Evolutionary conservation across 768 basidiomycete species (phyloP), one percentile per base, ranked within the genome.

Genomic region (Mycena latifolia): DNA sequence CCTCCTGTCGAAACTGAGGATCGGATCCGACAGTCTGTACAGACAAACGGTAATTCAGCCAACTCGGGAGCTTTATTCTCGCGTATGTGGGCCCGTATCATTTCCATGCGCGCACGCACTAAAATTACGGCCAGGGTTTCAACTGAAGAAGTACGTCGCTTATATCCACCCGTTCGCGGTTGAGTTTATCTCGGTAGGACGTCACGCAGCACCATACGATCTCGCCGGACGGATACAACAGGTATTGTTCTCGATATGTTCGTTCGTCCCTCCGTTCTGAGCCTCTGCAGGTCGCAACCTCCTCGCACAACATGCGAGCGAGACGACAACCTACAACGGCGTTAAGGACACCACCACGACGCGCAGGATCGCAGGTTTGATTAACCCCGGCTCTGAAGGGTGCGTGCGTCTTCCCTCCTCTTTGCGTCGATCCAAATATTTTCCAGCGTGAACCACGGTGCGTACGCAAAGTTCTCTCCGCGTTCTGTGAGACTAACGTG

Each of bases 21-120:
- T n/a, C n/a, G n/a, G n/a, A n/a, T n/a, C n/a, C n/a, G n/a, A 12
- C 12, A 57, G 63, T 8, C 18, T 58, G 0, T 64, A 64, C 45
- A 33, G 50, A 37, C 63, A 65, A 41, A 59, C 45, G 63, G 56
- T 0, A 22, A 17, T 22, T 15, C 11, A 15, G 64, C 57, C 20
- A 48, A 48, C 17, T 65, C 64, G 4, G 64, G 52, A 8, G 64
- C 64, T 46, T 65, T 4, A 59, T 65, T 17, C 64, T 65, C 25
- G 57, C 64, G 63, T 65, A 58, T n/a, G n/a, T n/a, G n/a, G n/a
- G n/a, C n/a, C n/a, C n/a, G n/a, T n/a, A n/a, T n/a, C n/a, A n/a
- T n/a, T n/a, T n/a, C n/a, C n/a, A n/a, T n/a, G n/a, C n/a, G n/a
- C n/a, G n/a, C n/a, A n/a, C n/a, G n/a, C n/a, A n/a, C n/a, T n/a